Evolutionary conservation across 306 rosid genomes (phyloP).

Genomic region (Trichosanthes cucumerina): DNA sequence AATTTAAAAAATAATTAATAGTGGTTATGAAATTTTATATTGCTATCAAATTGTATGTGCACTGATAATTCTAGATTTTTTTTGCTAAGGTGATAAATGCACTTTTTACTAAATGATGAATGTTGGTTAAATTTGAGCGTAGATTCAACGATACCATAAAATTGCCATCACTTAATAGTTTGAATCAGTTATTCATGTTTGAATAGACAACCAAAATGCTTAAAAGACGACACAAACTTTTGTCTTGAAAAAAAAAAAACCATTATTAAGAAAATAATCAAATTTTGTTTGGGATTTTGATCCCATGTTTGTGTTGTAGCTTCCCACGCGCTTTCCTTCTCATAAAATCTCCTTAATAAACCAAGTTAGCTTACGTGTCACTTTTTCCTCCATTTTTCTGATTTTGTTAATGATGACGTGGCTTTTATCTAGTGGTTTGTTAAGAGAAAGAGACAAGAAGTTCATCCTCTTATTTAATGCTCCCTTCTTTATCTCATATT

Average conservation of each 20-base stretch:
- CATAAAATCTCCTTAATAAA: conserved; percentile 2
- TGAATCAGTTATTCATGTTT: too few relatives aligned
- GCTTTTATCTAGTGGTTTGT: not conserved
- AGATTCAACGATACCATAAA: not conserved
- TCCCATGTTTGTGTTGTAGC: not conserved
- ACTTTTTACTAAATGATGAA: not conserved
- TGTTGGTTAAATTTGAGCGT: too few relatives aligned
- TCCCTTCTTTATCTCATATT: not conserved
- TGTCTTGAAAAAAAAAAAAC: too few relatives aligned
- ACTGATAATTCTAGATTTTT: not conserved
- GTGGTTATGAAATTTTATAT: too few relatives aligned
- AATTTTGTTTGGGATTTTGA: not conserved
- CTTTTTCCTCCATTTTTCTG: conserved; percentile 1
- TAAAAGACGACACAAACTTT: not conserved
- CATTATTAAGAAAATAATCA: too few relatives aligned
- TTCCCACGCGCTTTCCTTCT: conserved; percentile 15
- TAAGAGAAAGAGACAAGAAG: not conserved
- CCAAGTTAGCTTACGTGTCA: conserved; percentile 13
- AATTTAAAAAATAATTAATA: too few relatives aligned
- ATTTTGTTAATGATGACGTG: not conserved
- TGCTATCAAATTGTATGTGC: too few relatives aligned
- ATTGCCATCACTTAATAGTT: not conserved
- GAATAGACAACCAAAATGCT: not conserved
- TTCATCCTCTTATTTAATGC: not conserved
- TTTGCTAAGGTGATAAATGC: not conserved